Evolutionary conservation across 257 asterid genomes (phyloP).

Genomic region (Solanum rostratum): DNA sequence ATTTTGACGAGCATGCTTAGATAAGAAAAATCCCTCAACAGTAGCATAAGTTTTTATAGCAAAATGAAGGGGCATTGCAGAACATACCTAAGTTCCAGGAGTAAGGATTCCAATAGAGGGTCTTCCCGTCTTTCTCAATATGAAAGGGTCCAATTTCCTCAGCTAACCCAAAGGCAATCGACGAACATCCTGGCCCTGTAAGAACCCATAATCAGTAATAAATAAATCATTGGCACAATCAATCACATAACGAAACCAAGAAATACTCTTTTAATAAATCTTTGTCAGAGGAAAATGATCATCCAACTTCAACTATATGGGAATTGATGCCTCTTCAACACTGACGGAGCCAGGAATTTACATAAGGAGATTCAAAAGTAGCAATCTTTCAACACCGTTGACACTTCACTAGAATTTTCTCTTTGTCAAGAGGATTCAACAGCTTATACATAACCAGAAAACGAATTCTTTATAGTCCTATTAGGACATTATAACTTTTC

Average conservation of each 20-base stretch:
- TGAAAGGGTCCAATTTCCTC: slow-evolving; percentile 97
- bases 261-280: background rate
- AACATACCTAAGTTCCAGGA: slow-evolving; percentile 86
- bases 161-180: slow-evolving; percentile 83
- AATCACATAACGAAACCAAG: background rate
- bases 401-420: background rate
- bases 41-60: background rate
- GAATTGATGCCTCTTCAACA: background rate
- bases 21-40: background rate
- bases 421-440: background rate
- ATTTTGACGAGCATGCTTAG: background rate
- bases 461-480: background rate
- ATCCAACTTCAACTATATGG: background rate
- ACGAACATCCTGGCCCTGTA: slow-evolving; percentile 96
- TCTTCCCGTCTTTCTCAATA: slow-evolving; percentile 85
- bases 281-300: background rate
- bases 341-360: background rate
- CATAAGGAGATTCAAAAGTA: background rate
- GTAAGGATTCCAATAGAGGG: slow-evolving; percentile 69
- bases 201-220: background rate
- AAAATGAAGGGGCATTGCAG: background rate
- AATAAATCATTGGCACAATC: background rate
- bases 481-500: background rate
- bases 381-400: background rate
- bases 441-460: background rate